These are phyloP conservation scores for Physcomitrellopsis africana DNA, from an alignment of 225 moss, liverwort and hornwort genomes.

Conservation along the genomic window DNA sequence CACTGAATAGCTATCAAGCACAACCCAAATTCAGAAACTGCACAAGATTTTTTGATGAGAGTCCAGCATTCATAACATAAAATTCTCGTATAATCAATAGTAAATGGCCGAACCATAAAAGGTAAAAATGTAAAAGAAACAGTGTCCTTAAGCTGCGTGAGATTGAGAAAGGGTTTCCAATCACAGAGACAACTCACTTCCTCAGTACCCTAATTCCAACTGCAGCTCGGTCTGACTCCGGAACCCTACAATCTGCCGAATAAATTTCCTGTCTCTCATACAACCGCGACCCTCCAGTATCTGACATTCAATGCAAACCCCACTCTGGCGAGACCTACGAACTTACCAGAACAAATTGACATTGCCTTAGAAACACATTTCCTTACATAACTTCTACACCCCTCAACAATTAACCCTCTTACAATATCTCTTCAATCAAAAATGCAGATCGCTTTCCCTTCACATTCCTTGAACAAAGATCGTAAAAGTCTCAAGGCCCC, in stretches of 20 bases:
- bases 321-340: neutral
- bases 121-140: no score
- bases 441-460: slow-evolving; percentile 1
- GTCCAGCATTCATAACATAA: no score
- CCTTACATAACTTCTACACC: no score
- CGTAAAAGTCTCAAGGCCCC: neutral
- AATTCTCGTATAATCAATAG: no score
- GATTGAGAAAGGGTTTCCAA: neutral
- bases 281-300: neutral
- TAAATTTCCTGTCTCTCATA: neutral
- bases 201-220: neutral
- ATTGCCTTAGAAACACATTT: no score
- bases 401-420: no score
- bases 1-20: neutral
- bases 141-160: no score
- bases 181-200: neutral
- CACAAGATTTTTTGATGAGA: neutral
- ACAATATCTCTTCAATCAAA: neutral
- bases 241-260: slow-evolving; percentile 23
- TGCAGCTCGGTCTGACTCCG: neutral
- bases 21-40: neutral
- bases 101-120: no score
- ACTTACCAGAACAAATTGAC: neutral
- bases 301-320: neutral
- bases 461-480: slow-evolving; percentile 25